Percentiles rank a stretch among this genome's conserved stretches.
Conservation (phyloP, 495 filamentous ascomycete species). For the Jackrogersella multiformis region DNA sequence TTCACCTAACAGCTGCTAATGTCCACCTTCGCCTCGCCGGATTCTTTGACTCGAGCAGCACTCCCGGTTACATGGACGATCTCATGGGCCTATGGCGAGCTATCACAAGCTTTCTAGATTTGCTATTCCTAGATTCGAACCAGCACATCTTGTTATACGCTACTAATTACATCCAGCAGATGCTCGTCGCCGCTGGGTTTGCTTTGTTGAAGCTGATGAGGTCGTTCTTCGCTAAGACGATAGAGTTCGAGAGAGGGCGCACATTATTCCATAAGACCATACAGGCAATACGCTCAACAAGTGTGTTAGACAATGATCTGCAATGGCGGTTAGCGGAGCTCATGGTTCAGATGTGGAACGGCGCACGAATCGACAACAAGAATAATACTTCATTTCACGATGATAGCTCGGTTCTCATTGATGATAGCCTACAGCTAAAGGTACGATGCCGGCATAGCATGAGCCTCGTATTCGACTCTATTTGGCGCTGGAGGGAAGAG, state of each 20-base stretch:
- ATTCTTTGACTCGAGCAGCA: constrained; percentile 84
- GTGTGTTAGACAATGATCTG: constrained; percentile 84
- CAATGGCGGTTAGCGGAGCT: constrained; percentile 87
- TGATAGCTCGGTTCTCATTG: constrained; percentile 57
- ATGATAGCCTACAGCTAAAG: constrained; percentile 82
- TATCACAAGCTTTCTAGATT: constrained; percentile 77
- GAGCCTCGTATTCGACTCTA: constrained; percentile 90
- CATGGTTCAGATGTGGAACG: constrained; percentile 90
- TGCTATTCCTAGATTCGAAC: constrained; percentile 62
- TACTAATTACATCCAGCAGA: constrained; percentile 90
- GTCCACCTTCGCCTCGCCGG: constrained; percentile 86
- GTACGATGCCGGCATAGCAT: constrained; percentile 92
- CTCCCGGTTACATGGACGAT: constrained; percentile 78
- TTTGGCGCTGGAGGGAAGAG: constrained; percentile 93
- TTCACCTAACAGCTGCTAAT: constrained; percentile 81
- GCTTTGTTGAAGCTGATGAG: constrained; percentile 85
- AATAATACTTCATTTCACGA: constrained; percentile 50
- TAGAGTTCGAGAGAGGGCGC: constrained; percentile 79
- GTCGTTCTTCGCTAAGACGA: constrained; percentile 78
- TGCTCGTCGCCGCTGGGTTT: constrained; percentile 89
- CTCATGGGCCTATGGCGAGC: constrained; percentile 81
- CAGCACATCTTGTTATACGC: constrained; percentile 70
- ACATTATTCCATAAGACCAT: constrained; percentile 80
- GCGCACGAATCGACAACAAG: constrained; percentile 65
- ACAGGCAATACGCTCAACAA: constrained; percentile 76